Base-by-base conservation (phyloP, 2,329 filamentous ascomycete species). In the Botryosphaeria dothidea region DNA sequence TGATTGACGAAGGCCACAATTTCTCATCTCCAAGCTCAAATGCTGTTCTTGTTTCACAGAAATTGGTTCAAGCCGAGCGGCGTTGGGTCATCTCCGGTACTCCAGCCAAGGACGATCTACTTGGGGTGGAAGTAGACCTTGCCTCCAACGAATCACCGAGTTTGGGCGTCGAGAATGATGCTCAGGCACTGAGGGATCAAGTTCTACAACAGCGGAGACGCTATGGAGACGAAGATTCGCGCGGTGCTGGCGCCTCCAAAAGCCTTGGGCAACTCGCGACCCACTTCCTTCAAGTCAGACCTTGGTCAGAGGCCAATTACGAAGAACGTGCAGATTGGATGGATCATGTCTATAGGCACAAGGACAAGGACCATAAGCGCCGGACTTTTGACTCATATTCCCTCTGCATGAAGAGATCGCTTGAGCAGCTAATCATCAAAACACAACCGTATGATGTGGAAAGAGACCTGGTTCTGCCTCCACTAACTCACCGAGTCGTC, bases 51-150 rank as follows among this genome's bases (percentile, higher is more conserved):
- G 80, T 88, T 8, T 79, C 87, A 4, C 54, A 65, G 78, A 84
- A 82, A 58, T 80, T 89, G 25, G 74, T 84, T 4, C 76, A 73
- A 41, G 80, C 92, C 17, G 89, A 92, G 52, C 86, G 92, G 19
- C 87, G 91, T 9, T 97, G 94, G 94, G 87, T 96, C 3, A 90
- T 97, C 0, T 96, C 92, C 0, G 94, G 94, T 64, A 98, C 94
- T 0, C 94, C 94, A 2, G 92, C 93, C 0, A 89, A 89, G 67
- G 92, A 93, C 9, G 63, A 65, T 23, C 80, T 97, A 0, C 92
- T 92, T 64, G 92, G 93, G 0, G 84, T 92, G 0, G 88, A 92
- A 67, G 81, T 89, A 13, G 85, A 85, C 64, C 73, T 87, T 27
- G 70, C 71, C n/a, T 72, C 71, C 2, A 52, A 71, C 3, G 69